Base-by-base conservation (phyloP, 805 yeast species). In the Yarrowia yakushimensis region DNA sequence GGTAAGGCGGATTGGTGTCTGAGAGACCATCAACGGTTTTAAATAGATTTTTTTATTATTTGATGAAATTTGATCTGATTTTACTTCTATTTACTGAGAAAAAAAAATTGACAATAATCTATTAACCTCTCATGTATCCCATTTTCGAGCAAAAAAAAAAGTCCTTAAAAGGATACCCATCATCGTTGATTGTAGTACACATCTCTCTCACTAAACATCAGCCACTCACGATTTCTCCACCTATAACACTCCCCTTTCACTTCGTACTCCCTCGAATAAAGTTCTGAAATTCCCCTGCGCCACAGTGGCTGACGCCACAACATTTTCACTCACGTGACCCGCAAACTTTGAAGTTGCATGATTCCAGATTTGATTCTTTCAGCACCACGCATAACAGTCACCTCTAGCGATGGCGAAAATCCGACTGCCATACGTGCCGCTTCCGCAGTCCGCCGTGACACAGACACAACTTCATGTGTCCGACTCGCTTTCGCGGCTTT, bases 311-410 rank as follows among this genome's bases (percentile, higher is more conserved):
- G 36, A 45, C 36, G 52, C 36, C 52, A 13, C 36, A 45, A 45
- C 31, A 25, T 15, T 6, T 45, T 5, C 11, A 12, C n/a, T n/a
- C 52, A 45, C 52, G 52, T 45, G 52, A 45, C 52, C 50, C 3
- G 52, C 52, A 45, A 45, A 45, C 52, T 45, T 45, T 45, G 52
- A 45, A 45, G 36, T 30, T 45, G 52, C 52, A 45, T 45, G 52
- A 30, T 28, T n/a, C 41, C 50, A 10, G 48, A 17, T 43, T 27
- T 7, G 22, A 25, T 17, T 13, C 15, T 27, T 43, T 43, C 27
- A 4, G 15, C 15, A n/a, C 39, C 7, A n/a, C 3, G 7, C 22
- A 17, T 3, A 18, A n/a, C 36, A 18, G 20, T n/a, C n/a, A 17
- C 48, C 22, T 4, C 13, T 11, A 7, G 7, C 23, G 1, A 45